Conservation (phyloP, 306 rosid species). For the Gastrolobium bilobum region DNA sequence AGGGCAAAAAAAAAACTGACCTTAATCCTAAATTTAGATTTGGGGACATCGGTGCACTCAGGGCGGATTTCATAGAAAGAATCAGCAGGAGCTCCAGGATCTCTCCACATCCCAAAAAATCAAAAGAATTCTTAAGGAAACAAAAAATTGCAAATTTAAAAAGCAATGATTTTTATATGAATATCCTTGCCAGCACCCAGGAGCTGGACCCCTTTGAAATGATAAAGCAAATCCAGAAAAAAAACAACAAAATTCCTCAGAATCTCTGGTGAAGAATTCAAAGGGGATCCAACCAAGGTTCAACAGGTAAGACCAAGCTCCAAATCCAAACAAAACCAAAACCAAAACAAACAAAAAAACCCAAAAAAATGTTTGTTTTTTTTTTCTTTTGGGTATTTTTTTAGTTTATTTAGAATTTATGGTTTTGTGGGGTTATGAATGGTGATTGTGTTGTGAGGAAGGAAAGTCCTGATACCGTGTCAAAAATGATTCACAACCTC, state of each 20-base stretch:
- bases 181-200: constrained; percentile 35
- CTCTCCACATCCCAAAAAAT: constrained; percentile 86
- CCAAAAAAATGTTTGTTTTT: not conserved
- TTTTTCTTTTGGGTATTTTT: not conserved
- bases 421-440: constrained; percentile 43
- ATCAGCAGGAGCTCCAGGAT: constrained; percentile 86
- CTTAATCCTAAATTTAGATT: constrained; percentile 87
- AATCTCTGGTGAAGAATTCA: constrained; percentile 49
- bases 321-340: constrained; percentile 36
- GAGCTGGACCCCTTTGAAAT: constrained; percentile 59
- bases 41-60: constrained; percentile 94
- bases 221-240: constrained; percentile 57
- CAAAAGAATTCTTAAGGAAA: constrained; percentile 35
- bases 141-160: not conserved
- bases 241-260: not conserved
- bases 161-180: not conserved
- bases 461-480: constrained; percentile 37
- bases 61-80: constrained; percentile 93
- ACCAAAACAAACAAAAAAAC: not conserved
- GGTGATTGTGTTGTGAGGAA: constrained; percentile 29
- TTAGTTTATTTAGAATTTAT: constrained; percentile 33
- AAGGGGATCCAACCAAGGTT: constrained; percentile 63
- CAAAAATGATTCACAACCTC: constrained; percentile 53
- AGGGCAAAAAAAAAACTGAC: constrained; percentile 42
- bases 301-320: constrained; percentile 52